phyloP scores from a whole-genome alignment of 2,329 filamentous ascomycete genomes.

The Aspergillus floridensis region DNA sequence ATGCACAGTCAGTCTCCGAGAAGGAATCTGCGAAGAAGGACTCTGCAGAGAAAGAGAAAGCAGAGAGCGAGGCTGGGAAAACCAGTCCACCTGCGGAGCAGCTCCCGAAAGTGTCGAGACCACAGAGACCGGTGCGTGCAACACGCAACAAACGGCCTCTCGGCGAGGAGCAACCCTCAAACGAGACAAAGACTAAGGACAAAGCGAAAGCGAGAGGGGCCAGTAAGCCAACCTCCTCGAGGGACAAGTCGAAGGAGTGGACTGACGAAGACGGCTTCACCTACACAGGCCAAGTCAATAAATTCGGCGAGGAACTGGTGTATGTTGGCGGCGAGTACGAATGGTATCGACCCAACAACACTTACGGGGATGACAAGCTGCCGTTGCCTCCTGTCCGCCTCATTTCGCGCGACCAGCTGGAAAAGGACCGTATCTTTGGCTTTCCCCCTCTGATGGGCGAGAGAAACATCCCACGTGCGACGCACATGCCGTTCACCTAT shows the following conservation, averaged over 20 bases:
- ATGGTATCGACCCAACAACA: slow-evolving; percentile 27
- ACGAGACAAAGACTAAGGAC: not conserved
- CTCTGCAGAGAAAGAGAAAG: too few relatives aligned
- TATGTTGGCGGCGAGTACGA: slow-evolving; percentile 23
- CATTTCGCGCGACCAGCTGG: slow-evolving; percentile 27
- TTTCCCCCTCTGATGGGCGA: slow-evolving; percentile 32
- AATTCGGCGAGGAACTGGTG: slow-evolving; percentile 30
- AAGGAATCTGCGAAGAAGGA: too few relatives aligned
- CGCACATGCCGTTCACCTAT: slow-evolving; percentile 16
- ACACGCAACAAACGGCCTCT: too few relatives aligned
- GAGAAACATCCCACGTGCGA: slow-evolving; percentile 28
- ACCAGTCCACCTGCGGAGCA: too few relatives aligned
- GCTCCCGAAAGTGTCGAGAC: too few relatives aligned
- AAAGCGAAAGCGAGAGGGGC: slow-evolving; percentile 6
- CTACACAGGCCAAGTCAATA: slow-evolving; percentile 30
- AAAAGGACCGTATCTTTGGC: slow-evolving; percentile 31
- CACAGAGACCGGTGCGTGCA: too few relatives aligned
- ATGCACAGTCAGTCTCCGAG: too few relatives aligned
- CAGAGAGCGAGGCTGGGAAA: too few relatives aligned
- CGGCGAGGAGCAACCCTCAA: not conserved
- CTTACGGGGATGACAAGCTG: slow-evolving; percentile 26
- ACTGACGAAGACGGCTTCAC: slow-evolving; percentile 32
- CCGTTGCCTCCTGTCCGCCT: slow-evolving; percentile 27
- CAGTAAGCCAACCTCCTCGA: slow-evolving; percentile 16
- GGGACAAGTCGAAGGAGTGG: slow-evolving; percentile 21